These are phyloP conservation scores for Penicillium verhagenii DNA, from an alignment of 495 filamentous ascomycete genomes.

Conservation along the genomic window DNA sequence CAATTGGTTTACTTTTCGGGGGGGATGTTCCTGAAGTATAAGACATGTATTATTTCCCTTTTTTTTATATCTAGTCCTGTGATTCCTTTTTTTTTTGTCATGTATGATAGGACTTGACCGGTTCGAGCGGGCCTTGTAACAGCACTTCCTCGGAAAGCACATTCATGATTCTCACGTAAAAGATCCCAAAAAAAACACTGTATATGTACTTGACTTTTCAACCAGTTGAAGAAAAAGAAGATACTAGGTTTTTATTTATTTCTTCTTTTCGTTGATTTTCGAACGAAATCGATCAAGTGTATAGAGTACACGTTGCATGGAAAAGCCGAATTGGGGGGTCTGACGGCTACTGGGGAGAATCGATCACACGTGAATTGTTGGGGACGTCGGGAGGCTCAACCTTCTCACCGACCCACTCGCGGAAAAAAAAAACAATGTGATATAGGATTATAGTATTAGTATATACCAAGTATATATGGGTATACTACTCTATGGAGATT, in stretches of 20 bases:
- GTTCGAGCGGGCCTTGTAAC: constrained; percentile 51
- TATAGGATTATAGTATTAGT: too few species aligned
- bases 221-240: too few species aligned
- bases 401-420: constrained; percentile 25
- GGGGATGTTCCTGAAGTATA: constrained; percentile 5
- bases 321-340: constrained; percentile 15
- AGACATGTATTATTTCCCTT: constrained; percentile 31
- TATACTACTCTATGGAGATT: too few species aligned
- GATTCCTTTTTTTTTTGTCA: constrained; percentile 36
- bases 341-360: constrained; percentile 30
- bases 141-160: constrained; percentile 38
- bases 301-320: neutral
- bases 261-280: too few species aligned
- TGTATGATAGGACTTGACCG: constrained; percentile 49
- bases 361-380: constrained; percentile 26
- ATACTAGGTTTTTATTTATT: too few species aligned
- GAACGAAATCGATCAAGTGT: too few species aligned
- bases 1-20: constrained; percentile 6
- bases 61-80: constrained; percentile 29
- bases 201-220: too few species aligned
- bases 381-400: constrained; percentile 29
- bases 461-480: too few species aligned
- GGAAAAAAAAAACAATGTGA: constrained; percentile 1
- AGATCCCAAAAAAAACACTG: too few species aligned
- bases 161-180: constrained; percentile 19